Evolutionary conservation across 2,329 filamentous ascomycete species (phyloP).

Genomic region (Fusarium bactridioides): DNA sequence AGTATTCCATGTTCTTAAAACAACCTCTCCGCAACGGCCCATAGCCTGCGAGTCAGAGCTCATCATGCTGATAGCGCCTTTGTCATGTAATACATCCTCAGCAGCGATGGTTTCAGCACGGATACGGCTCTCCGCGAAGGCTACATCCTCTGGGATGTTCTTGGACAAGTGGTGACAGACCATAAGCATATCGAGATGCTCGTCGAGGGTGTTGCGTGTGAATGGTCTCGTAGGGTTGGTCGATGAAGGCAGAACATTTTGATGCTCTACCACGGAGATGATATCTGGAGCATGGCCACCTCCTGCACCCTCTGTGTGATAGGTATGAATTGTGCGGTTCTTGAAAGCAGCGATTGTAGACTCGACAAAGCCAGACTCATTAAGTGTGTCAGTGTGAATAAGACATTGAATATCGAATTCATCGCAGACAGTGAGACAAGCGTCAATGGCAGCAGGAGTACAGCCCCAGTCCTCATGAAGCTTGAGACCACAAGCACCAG

Average conservation of each 20-base stretch:
- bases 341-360: constrained; percentile 88
- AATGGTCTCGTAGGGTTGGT: constrained; percentile 94
- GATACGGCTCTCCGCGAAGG: constrained; percentile 93
- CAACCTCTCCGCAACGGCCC: constrained; percentile 94
- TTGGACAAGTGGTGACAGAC: constrained; percentile 94
- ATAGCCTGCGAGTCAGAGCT: constrained; percentile 94
- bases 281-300: constrained; percentile 96
- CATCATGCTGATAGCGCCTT: constrained; percentile 98
- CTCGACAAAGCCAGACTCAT: constrained; percentile 97
- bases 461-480: constrained; percentile 96
- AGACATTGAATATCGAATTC: constrained; percentile 91
- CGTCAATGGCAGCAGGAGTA: constrained; percentile 90
- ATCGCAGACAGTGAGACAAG: constrained; percentile 85
- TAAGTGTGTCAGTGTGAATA: constrained; percentile 95
- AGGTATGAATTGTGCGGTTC: constrained; percentile 89
- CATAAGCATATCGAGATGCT: constrained; percentile 98
- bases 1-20: constrained; percentile 94
- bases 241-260: constrained; percentile 87
- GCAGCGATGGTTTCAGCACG: constrained; percentile 95
- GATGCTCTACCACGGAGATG: constrained; percentile 88
- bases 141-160: constrained; percentile 94
- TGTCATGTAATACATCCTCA: constrained; percentile 93
- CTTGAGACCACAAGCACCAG: constrained; percentile 90
- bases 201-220: constrained; percentile 91
- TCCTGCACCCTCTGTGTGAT: constrained; percentile 95